These are phyloP conservation scores for Huntiella savannae DNA, from an alignment of 2,329 filamentous ascomycete species.

Conservation along the genomic window DNA sequence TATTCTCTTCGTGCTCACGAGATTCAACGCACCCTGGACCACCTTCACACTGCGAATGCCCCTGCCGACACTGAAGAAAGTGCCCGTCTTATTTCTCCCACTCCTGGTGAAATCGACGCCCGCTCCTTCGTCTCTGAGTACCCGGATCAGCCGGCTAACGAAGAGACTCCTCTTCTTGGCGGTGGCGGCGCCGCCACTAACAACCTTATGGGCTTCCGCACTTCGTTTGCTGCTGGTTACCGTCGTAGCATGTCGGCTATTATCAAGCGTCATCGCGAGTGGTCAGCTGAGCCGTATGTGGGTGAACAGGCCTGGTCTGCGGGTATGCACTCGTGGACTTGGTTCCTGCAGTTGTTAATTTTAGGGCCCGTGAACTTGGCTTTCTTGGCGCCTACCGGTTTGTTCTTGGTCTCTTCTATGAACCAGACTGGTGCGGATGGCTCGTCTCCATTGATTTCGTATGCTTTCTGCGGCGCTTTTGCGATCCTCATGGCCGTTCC, in stretches of 20 bases:
- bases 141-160: conserved; percentile 14
- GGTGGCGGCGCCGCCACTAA: conserved; percentile 13
- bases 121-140: conserved; percentile 7
- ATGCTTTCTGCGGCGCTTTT: conserved; percentile 48
- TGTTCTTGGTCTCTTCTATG: conserved; percentile 52
- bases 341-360: conserved; percentile 71
- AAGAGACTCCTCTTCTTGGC: conserved; percentile 31
- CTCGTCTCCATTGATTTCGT: conserved; percentile 48
- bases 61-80: conserved; percentile 7
- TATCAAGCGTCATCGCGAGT: conserved; percentile 18
- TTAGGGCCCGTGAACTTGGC: conserved; percentile 62
- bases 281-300: conserved; percentile 29
- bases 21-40: conserved; percentile 16
- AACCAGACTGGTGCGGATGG: conserved; percentile 76
- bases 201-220: conserved; percentile 18
- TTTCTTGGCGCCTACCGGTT: conserved; percentile 54
- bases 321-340: conserved; percentile 62
- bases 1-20: conserved; percentile 43
- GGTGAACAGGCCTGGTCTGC: conserved; percentile 76
- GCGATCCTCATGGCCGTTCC: conserved; percentile 58
- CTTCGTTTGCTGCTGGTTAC: conserved; percentile 37
- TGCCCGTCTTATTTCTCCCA: conserved; percentile 16
- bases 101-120: conserved; percentile 13
- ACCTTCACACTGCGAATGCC: neutral
- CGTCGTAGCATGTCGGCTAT: conserved; percentile 26